Base-by-base conservation (phyloP, 306 rosid genomes). In the Mimosa pudica region DNA sequence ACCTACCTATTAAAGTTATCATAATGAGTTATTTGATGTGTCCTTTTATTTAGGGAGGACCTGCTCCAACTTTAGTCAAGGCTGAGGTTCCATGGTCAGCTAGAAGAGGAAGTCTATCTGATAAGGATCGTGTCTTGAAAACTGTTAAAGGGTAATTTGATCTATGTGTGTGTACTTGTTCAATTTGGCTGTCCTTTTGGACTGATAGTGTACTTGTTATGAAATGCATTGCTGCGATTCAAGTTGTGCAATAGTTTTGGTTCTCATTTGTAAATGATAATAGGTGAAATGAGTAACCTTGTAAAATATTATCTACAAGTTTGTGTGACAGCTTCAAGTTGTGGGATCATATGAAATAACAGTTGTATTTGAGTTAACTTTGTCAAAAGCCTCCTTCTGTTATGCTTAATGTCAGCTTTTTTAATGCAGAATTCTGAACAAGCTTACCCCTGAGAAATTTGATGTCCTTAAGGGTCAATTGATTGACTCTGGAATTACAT, bases 31-130 rank as follows among this genome's bases (percentile, higher is more conserved):
- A 42, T 52, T 79, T 73, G 79, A 11, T 78, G 41, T 62, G 80
- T 55, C 76, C 73, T 12, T 77, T 71, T 32, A 88, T 74, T 76
- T 86, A 93, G 98, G 97, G 92, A 71, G 97, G 94, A 76, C 86
- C 97, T 71, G 79, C 92, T 80, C 83, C 92, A n/a, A 82, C 91
- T 58, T 83, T 96, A 67, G 86, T 88, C 80, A 96, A 93, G 86
- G 99, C 98, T 47, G 97, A 90, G 73, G 92, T 90, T 72, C 99
- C 98, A 61, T 96, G 99, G 99, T 96, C 99, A 65, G 93, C 89
- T 54, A 90, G 93, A 85, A 96, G 86, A 83, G 99, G 86, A 79
- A 88, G 38, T 71, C 89, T 91, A 52, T 91, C 99, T 80, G 99
- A 96, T 0, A 91, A 89, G 79, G 99, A 93, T 68, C 98, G 98